Percentiles rank a stretch among this genome's conserved stretches.
phyloP scores from a whole-genome alignment of 176 grass and related monocot genomes.

The Lolium perenne region DNA sequence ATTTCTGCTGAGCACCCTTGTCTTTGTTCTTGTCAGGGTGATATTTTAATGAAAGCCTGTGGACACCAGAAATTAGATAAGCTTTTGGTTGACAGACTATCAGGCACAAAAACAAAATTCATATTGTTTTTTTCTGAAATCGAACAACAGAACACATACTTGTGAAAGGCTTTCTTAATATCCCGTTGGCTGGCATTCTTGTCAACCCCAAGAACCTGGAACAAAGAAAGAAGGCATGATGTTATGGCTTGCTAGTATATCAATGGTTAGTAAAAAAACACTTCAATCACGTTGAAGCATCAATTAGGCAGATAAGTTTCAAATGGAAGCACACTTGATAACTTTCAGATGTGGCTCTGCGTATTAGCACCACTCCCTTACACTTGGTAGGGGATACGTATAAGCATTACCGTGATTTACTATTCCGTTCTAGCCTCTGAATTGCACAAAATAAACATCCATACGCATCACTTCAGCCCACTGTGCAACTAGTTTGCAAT shows the following conservation, averaged over 20 bases:
- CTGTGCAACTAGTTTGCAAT: not conserved
- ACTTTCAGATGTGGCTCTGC: not conserved
- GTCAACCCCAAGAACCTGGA: constrained; percentile 95
- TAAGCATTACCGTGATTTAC: too few species aligned
- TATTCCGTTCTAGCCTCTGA: not conserved
- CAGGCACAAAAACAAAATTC: not conserved
- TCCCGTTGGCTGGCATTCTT: constrained; percentile 92
- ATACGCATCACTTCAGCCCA: not conserved
- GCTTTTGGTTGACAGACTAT: not conserved
- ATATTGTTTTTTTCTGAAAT: not conserved
- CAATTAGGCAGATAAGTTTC: not conserved
- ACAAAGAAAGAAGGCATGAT: not conserved
- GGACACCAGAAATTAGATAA: constrained; percentile 26
- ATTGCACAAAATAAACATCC: not conserved
- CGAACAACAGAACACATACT: constrained; percentile 48
- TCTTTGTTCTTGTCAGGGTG: constrained; percentile 98
- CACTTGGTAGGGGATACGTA: not conserved
- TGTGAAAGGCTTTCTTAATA: constrained; percentile 98
- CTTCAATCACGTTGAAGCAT: not conserved
- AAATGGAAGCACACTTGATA: not conserved
- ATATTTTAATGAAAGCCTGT: constrained; percentile 87
- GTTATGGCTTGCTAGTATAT: not conserved
- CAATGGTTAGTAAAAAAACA: constrained; percentile 5
- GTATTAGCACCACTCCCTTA: not conserved
- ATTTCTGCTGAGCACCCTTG: constrained; percentile 85